Conservation (phyloP, 495 filamentous ascomycete genomes). For the Tetracladium setigerum region DNA sequence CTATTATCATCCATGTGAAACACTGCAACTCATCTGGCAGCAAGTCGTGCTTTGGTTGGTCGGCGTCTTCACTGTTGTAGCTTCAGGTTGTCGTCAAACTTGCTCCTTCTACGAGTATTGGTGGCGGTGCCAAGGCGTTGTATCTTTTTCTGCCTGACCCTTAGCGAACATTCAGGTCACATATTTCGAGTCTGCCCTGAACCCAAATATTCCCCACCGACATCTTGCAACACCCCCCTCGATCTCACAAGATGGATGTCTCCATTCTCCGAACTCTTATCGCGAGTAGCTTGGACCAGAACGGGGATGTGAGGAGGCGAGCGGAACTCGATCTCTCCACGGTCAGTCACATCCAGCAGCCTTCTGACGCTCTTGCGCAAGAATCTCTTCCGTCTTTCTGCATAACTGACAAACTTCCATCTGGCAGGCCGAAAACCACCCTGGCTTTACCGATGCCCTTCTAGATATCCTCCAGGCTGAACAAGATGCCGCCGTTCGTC, state of each 20-base stretch:
- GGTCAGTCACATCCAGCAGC: conserved; percentile 46
- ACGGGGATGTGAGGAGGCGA: conserved; percentile 75
- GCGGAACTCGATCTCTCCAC: conserved; percentile 92
- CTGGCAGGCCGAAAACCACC: conserved; percentile 76
- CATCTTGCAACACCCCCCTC: no score
- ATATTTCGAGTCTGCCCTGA: no score
- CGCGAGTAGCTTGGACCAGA: conserved; percentile 74
- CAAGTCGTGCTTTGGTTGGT: no score
- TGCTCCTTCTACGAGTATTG: no score
- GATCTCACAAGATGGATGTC: conserved; percentile 62
- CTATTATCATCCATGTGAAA: no score
- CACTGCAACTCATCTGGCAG: no score
- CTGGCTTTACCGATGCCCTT: conserved; percentile 84
- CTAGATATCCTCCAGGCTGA: conserved; percentile 85
- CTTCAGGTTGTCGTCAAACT: no score
- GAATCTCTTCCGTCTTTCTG: conserved; percentile 8
- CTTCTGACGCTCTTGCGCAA: conserved; percentile 1
- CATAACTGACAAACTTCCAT: conserved; percentile 9
- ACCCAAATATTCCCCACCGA: no score
- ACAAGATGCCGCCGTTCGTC: conserved; percentile 71
- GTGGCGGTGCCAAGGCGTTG: no score
- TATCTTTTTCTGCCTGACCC: no score
- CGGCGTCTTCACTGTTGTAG: no score
- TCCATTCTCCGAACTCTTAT: conserved; percentile 79
- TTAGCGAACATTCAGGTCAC: no score